phyloP scores from a whole-genome alignment of 2,329 filamentous ascomycete species.

The Fusarium duplospermum region DNA sequence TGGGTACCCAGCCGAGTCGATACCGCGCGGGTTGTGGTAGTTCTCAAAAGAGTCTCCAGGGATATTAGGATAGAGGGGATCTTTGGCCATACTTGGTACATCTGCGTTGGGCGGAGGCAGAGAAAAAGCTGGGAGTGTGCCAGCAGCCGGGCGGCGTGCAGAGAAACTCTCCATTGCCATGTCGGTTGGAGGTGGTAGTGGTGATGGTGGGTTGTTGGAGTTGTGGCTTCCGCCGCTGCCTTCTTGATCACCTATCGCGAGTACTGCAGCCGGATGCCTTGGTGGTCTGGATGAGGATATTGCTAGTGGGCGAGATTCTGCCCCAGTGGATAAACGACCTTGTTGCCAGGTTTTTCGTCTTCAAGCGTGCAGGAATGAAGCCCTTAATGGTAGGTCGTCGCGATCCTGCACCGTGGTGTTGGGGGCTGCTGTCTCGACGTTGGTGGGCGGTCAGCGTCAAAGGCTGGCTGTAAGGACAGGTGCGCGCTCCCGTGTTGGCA shows the following conservation, averaged over 20 bases:
- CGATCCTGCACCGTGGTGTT: background rate
- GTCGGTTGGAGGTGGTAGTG: constrained; percentile 4
- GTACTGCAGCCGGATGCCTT: background rate
- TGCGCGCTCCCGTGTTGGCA: background rate
- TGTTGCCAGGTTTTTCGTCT: background rate
- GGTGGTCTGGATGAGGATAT: background rate
- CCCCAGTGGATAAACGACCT: background rate
- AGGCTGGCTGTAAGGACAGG: background rate
- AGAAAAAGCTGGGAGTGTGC: constrained; percentile 50
- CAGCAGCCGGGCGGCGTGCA: constrained; percentile 49
- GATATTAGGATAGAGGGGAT: constrained; percentile 35
- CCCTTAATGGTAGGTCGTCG: background rate
- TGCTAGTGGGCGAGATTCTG: background rate
- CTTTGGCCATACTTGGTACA: constrained; percentile 51
- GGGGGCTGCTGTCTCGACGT: background rate
- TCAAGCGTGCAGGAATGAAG: background rate
- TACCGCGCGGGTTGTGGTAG: constrained; percentile 40
- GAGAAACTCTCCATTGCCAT: constrained; percentile 51
- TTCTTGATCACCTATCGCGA: background rate
- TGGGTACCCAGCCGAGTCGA: constrained; percentile 36
- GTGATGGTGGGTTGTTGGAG: background rate
- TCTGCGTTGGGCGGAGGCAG: constrained; percentile 52
- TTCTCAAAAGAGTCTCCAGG: constrained; percentile 36
- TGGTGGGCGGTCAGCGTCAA: background rate
- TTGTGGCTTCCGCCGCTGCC: background rate